These are phyloP conservation scores for Paramyrothecium sp. DNA, from an alignment of 2,329 filamentous ascomycete genomes.

Conservation along the genomic window DNA sequence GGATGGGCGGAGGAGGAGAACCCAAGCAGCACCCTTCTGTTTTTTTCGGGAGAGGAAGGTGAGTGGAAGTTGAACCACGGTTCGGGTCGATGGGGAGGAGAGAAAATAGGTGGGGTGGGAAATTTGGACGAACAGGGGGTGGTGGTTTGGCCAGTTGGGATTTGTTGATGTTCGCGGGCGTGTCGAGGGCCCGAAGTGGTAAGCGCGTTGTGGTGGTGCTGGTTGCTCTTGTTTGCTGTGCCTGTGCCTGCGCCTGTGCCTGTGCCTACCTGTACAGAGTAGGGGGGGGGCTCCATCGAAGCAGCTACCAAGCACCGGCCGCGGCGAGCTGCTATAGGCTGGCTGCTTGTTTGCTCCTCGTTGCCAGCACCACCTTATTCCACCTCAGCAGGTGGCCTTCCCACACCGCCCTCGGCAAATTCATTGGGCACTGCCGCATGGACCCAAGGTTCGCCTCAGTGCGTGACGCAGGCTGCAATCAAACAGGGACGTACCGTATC, in stretches of 20 bases:
- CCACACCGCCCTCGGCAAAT: background rate
- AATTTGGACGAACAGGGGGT: conserved; percentile 39
- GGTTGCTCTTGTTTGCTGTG: conserved; percentile 18
- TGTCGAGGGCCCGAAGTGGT: conserved; percentile 27
- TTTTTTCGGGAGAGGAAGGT: conserved; percentile 20
- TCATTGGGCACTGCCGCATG: background rate
- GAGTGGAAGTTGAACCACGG: conserved; percentile 11
- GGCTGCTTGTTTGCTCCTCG: no score
- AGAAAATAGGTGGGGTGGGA: conserved; percentile 44
- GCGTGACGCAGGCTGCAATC: background rate
- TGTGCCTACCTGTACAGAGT: no score
- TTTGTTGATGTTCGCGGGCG: conserved; percentile 37
- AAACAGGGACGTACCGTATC: background rate
- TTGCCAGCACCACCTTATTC: no score
- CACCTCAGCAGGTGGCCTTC: no score
- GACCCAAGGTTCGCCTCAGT: background rate
- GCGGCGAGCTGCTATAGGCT: no score
- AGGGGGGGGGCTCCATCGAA: no score
- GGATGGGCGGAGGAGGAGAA: conserved; percentile 29
- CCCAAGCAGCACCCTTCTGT: conserved; percentile 25
- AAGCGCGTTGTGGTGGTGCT: conserved; percentile 25
- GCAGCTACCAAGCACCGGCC: no score
- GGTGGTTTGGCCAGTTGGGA: conserved; percentile 26
- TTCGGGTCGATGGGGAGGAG: conserved; percentile 20
- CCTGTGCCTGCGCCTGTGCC: conserved; percentile 1